Evolutionary conservation across 2,329 filamentous ascomycete genomes (phyloP).

Genomic region (Colletotrichum sidae): DNA sequence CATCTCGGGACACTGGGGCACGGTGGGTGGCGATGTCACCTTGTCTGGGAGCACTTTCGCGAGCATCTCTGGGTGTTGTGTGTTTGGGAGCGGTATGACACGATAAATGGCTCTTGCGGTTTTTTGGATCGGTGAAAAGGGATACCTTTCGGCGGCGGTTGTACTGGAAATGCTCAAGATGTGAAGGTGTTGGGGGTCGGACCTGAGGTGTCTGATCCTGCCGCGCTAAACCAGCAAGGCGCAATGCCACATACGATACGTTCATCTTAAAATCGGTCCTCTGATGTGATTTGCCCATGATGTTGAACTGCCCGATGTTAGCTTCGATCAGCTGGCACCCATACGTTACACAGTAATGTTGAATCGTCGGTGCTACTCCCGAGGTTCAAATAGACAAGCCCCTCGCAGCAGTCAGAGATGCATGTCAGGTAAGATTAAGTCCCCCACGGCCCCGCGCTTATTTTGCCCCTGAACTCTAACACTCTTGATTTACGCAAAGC

Average conservation of each 20-base stretch:
- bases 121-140: constrained; percentile 25
- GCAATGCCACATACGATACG: constrained; percentile 51
- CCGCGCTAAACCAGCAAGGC: constrained; percentile 43
- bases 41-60: constrained; percentile 37
- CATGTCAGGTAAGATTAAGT: neutral
- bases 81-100: constrained; percentile 37
- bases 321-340: neutral
- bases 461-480: constrained; percentile 9
- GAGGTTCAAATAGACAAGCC: no score
- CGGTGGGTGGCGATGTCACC: constrained; percentile 23
- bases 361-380: neutral
- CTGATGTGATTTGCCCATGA: neutral
- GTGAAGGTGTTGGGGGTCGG: constrained; percentile 35
- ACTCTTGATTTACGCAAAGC: constrained; percentile 2
- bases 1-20: constrained; percentile 26
- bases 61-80: constrained; percentile 32
- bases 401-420: no score
- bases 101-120: constrained; percentile 36
- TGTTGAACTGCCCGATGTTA: neutral
- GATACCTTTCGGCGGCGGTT: constrained; percentile 34
- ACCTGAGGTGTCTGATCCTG: constrained; percentile 10
- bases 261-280: constrained; percentile 32
- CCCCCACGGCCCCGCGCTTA: constrained; percentile 21
- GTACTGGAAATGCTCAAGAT: constrained; percentile 39
- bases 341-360: neutral